These are phyloP conservation scores for Fragaria ananassa DNA, from an alignment of 306 rosid genomes.

Conservation along the genomic window DNA sequence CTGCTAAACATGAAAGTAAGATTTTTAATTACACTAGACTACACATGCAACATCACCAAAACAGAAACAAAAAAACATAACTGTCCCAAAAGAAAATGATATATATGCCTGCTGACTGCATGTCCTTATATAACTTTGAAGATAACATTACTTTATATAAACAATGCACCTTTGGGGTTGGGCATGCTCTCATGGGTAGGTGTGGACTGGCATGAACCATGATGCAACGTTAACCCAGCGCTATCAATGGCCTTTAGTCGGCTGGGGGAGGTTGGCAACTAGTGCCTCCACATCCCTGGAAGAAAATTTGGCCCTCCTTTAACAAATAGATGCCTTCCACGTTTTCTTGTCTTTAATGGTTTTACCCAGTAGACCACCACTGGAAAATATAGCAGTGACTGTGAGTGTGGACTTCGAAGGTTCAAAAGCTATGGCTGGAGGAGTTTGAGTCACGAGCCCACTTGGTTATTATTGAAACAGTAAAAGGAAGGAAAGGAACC, in stretches of 20 bases:
- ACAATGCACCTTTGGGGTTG: neutral
- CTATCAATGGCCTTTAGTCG: conserved; percentile 20
- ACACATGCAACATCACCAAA: neutral
- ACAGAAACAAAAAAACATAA: neutral
- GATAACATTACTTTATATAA: conserved; percentile 1
- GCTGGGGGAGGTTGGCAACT: conserved; percentile 6
- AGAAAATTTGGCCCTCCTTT: neutral
- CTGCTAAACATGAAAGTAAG: neutral
- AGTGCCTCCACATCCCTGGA: conserved; percentile 5
- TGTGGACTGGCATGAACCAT: conserved; percentile 34
- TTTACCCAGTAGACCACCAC: neutral
- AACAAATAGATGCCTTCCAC: conserved; percentile 16
- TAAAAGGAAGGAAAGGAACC: conserved; percentile 3
- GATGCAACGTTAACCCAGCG: conserved; percentile 32
- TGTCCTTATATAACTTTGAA: neutral
- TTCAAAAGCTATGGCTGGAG: conserved; percentile 16
- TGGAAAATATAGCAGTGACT: neutral
- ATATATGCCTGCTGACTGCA: neutral
- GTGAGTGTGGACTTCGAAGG: conserved; percentile 4
- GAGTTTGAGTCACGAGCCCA: conserved; percentile 27
- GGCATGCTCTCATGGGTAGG: conserved; percentile 18
- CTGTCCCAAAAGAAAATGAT: neutral
- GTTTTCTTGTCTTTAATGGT: neutral
- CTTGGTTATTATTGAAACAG: conserved; percentile 17
- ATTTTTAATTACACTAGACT: neutral